Evolutionary conservation across 1,284 basidiomycete genomes (phyloP).

Genomic region (Papiliotrema laurentii): DNA sequence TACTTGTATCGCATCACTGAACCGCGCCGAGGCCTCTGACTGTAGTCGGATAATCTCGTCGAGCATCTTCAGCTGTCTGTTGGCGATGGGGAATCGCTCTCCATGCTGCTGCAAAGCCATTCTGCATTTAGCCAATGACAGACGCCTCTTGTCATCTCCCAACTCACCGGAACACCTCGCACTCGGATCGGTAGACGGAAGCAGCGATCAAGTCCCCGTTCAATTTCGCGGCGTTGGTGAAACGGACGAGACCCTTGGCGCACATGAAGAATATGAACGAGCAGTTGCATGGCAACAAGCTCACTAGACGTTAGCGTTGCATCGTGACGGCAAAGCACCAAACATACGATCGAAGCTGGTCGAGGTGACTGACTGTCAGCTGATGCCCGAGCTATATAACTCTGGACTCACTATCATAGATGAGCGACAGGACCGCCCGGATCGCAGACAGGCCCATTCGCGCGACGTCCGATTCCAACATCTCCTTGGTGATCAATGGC

Average conservation of each 20-base stretch:
- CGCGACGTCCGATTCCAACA: constrained; percentile 32
- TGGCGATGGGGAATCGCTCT: constrained; percentile 29
- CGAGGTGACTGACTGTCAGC: constrained; percentile 22
- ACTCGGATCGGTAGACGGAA: constrained; percentile 34
- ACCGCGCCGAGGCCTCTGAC: neutral
- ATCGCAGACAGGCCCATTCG: constrained; percentile 36
- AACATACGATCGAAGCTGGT: constrained; percentile 40
- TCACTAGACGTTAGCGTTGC: constrained; percentile 20
- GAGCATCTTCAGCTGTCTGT: constrained; percentile 27
- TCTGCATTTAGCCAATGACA: neutral
- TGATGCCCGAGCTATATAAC: neutral
- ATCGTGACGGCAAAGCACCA: neutral
- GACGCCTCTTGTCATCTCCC: neutral
- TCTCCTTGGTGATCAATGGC: constrained; percentile 34
- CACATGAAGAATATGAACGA: constrained; percentile 27
- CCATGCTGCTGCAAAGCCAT: constrained; percentile 26
- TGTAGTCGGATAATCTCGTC: constrained; percentile 18
- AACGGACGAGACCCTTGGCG: constrained; percentile 27
- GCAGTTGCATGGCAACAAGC: constrained; percentile 22
- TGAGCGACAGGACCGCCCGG: constrained; percentile 35
- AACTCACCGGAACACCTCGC: constrained; percentile 35
- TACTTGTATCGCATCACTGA: neutral
- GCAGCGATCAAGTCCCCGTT: constrained; percentile 26
- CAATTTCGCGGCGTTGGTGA: constrained; percentile 28
- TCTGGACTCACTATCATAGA: constrained; percentile 35